Base-by-base conservation (phyloP, 2,329 filamentous ascomycete species). In the Pseudogymnoascus sp. region DNA sequence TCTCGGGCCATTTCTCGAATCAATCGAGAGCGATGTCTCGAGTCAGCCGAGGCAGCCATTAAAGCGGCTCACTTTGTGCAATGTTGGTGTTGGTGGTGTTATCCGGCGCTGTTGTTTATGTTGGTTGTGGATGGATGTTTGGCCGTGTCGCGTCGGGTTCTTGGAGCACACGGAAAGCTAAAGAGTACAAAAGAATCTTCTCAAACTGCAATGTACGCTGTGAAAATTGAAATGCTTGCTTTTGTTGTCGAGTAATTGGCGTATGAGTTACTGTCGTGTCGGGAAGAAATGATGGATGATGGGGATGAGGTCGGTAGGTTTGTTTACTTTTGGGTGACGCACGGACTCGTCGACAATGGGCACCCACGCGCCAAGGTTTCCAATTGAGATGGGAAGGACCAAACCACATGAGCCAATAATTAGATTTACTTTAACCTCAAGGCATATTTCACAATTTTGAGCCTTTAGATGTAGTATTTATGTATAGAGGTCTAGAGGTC, bases 1-100 rank as follows among this genome's bases (percentile, higher is more conserved):
- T 67, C 63, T 41, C 64, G 61, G 38, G 64, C 60, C 61, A 66
- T 67, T 30, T 69, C 67, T 60, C 65, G 62, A 61, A 64, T 60
- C 8, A 64, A 59, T 22, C 62, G 64, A 59, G 64, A 64, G 20
- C 39, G 60, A 22, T 60, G 60, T 60, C 60, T 39, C 38, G 63
- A 59, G 12, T 63, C 39, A 20, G 60, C 33, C n/a, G 61, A 61
- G 43, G 59, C 11, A 25, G 63, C 41, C 62, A 63, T 61, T 50
- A 33, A 47, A 47, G 58, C 57, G 22, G 38, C 36, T 57, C 37
- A 33, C 16, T 54, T 47, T 50, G 39, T 47, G 59, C n/a, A 11
- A 12, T 47, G 36, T 38, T 22, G 41, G n/a, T 7, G 59, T 59
- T 59, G 33, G 16, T 59, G 28, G 18, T 59, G 25, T 20, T 25